Evolutionary conservation across 2,329 filamentous ascomycete species (phyloP), one percentile per base, ranked within the genome.

Genomic region (Alternaria burnsii): DNA sequence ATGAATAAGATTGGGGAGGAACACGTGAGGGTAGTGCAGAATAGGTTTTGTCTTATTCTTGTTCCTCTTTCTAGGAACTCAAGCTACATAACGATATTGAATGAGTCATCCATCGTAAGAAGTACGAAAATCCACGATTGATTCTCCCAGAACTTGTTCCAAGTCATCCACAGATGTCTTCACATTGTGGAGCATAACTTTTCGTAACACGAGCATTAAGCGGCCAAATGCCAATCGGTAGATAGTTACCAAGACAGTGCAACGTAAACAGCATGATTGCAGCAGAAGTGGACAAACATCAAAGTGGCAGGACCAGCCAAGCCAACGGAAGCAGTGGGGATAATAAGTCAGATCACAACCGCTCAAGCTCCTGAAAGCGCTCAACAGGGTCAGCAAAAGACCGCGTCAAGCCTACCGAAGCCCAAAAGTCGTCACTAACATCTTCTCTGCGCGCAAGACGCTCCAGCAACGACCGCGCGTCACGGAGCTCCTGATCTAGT

Each of bases 371-470:
- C 55, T 77, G 73, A 46, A 76, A 67, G 26, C 72, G 69, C 62
- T 76, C 73, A 5, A 78, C 67, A n/a, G 73, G 72, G 54, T 77
- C 75, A 1, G 74, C 70, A 56, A 77, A 68, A 3, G 71, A 69
- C n/a, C 74, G 69, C 44, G 71, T 70, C 58, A 83, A 64, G 12
- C 81, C 81, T 18, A 82, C 79, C 20, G 77, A 80, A 54, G 77
- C 78, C 92, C 92, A 96, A 88, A 90, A 94, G 65, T 92, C 89
- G 62, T 95, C 91, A 0, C 91, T 90, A 55, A 95, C 90, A 69
- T 94, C 91, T 71, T 92, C 86, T 24, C 91, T 83, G 18, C 86
- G 84, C 34, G 89, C 87, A 55, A 96, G 83, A 43, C 87, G 85
- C 67, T 89, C 87, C 36, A 95, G 84, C 47, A 96, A 90, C 52